These are phyloP conservation scores for Otatea glauca DNA, from an alignment of 176 grass and related monocot genomes.

Conservation along the genomic window DNA sequence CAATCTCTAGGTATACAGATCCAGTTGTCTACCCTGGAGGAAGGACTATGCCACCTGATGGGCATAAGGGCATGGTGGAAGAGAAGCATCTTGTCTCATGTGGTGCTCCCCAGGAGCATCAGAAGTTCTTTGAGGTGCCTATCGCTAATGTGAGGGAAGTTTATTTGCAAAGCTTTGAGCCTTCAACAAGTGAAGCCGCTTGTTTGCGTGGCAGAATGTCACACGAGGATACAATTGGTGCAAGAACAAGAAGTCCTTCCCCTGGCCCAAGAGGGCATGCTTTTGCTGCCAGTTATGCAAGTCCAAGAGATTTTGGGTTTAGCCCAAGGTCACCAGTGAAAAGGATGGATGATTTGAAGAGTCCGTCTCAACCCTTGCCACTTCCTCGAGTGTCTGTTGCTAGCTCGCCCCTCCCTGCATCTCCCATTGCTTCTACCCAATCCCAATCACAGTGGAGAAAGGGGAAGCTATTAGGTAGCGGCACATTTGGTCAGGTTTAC, in stretches of 20 bases:
- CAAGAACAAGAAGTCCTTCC: slow-evolving; percentile 45
- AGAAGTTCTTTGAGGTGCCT: slow-evolving; percentile 34
- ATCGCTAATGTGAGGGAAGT: slow-evolving; percentile 33
- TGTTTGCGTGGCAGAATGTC: slow-evolving; percentile 42
- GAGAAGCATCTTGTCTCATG: slow-evolving; percentile 41
- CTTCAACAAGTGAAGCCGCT: slow-evolving; percentile 34
- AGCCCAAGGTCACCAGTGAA: slow-evolving; percentile 42
- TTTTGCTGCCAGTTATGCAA: slow-evolving; percentile 31
- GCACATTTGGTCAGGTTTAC: slow-evolving; percentile 85
- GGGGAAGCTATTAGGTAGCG: slow-evolving; percentile 74
- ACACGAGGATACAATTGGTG: slow-evolving; percentile 40
- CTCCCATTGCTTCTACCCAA: slow-evolving; percentile 47
- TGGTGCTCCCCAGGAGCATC: slow-evolving; percentile 28
- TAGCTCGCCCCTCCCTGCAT: neutral
- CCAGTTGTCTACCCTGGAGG: slow-evolving; percentile 40
- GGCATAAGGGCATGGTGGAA: slow-evolving; percentile 43
- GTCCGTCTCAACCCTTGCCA: slow-evolving; percentile 58
- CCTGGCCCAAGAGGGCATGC: slow-evolving; percentile 43
- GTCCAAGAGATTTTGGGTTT: slow-evolving; percentile 46
- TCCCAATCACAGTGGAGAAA: slow-evolving; percentile 75
- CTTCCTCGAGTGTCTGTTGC: slow-evolving; percentile 54
- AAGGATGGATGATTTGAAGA: slow-evolving; percentile 43
- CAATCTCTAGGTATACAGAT: slow-evolving; percentile 48
- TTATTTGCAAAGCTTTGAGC: slow-evolving; percentile 34
- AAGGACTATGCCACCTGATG: slow-evolving; percentile 44